A percentile compares a stretch with the other conserved stretches of the same genome.
Conservation (phyloP, 176 grass and related monocot genomes). For the Canna indica region DNA sequence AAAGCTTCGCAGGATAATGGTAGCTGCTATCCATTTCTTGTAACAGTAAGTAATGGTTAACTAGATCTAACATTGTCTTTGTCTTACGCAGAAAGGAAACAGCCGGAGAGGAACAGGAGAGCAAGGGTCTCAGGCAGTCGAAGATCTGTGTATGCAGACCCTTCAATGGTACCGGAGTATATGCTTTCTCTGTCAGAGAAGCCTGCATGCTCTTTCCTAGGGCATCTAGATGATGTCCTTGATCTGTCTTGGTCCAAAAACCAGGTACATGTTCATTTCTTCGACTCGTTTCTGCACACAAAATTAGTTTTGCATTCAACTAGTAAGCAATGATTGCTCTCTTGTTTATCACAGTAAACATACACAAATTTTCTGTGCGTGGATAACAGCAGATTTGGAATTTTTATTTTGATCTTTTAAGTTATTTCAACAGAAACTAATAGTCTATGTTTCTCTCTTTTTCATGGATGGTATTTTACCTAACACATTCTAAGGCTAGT, state of each 20-base stretch:
- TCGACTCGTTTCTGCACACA: background rate
- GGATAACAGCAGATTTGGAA: background rate
- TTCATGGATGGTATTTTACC: background rate
- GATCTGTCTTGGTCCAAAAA: constrained; percentile 98
- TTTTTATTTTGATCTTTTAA: background rate
- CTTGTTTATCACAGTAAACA: no score
- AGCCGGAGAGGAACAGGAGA: constrained; percentile 54
- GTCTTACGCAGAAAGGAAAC: constrained; percentile 32
- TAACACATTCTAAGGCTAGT: background rate
- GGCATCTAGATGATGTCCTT: constrained; percentile 76
- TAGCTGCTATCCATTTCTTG: constrained; percentile 48
- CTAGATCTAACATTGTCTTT: constrained; percentile 42
- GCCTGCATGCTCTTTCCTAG: constrained; percentile 59
- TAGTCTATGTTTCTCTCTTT: background rate
- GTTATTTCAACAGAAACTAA: background rate
- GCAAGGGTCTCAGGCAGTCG: constrained; percentile 38
- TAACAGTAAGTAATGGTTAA: constrained; percentile 41
- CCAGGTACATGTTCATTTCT: constrained; percentile 36
- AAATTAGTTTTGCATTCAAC: constrained; percentile 3
- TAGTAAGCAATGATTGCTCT: no score
- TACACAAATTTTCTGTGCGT: background rate
- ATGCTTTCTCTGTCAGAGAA: constrained; percentile 78
- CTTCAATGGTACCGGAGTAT: constrained; percentile 69
- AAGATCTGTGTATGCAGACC: constrained; percentile 38
- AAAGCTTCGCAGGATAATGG: constrained; percentile 37